Base-by-base conservation (phyloP, 2,329 filamentous ascomycete species). In the Colletotrichum chlorophyti region DNA sequence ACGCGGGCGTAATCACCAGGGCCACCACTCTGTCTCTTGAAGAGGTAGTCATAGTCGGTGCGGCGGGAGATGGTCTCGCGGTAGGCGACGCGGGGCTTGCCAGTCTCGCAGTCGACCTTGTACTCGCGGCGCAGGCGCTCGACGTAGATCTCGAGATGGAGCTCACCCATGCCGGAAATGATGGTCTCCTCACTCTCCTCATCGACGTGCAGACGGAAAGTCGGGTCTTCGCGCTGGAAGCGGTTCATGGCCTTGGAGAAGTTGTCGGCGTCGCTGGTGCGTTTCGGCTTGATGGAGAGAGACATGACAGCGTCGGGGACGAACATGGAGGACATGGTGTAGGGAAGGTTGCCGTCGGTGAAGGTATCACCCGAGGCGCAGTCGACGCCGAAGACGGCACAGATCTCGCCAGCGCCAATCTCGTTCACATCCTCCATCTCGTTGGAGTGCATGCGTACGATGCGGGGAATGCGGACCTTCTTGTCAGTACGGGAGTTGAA, bases 231-330 rank as follows among this genome's bases (percentile, higher is more conserved):
- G 63, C 95, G 90, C 77, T 97, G 94, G 85, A 99, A 99, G 66
- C 95, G 91, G 74, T 94, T 95, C 88, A 99, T 98, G 66, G 95
- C 95, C 79, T 99, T 99, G 71, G 89, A 93, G 83, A 99, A 99
- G 79, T 96, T 95, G 72, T 91, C 87, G 58, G 90, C 88, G 69
- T 99, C 94, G 73, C 91, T 95, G 72, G 85, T 93, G 73, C 91
- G 88, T 83, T 98, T 98, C 43, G 95, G 95, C 76, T 91, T 93
- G 81, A 99, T 98, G 19, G 93, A 97, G 37, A 99, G 87, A 15
- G 94, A 98, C 77, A 99, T 97, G 79, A 99, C 95, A 26, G 95
- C 91, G 72, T 99, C 95, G 8, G 95, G 95, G 40, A 99, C 94
- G 74, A 92, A 94, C 95, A 99, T 99, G 66, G 93, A 96, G 41